Evolutionary conservation across 495 filamentous ascomycete genomes (phyloP).

Genomic region (Hyphodiscus hymeniophilus): DNA sequence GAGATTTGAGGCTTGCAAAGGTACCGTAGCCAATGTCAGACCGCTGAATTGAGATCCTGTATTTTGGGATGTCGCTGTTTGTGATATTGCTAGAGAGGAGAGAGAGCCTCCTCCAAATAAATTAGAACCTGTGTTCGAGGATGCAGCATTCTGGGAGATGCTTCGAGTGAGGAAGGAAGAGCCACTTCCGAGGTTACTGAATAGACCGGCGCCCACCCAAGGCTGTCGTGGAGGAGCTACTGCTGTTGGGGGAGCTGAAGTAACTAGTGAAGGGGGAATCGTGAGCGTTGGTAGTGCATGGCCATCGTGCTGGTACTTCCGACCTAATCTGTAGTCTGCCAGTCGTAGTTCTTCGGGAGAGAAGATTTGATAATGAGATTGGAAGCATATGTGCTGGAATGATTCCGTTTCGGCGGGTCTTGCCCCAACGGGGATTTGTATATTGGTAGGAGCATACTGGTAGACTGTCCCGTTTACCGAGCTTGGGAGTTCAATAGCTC

Average conservation of each 20-base stretch:
- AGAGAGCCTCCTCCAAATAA: too few relatives aligned
- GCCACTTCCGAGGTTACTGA: neutral
- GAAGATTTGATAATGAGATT: neutral
- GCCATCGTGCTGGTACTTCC: neutral
- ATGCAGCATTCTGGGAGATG: too few relatives aligned
- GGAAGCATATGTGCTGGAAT: conserved; percentile 3
- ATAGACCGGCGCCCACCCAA: neutral
- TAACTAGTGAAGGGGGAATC: neutral
- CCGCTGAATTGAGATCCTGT: too few relatives aligned
- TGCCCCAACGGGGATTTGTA: neutral
- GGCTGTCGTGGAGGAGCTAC: neutral
- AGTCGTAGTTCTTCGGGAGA: conserved; percentile 12
- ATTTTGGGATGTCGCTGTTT: too few relatives aligned
- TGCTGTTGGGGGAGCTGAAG: neutral
- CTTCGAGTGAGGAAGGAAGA: neutral
- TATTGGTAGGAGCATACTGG: neutral
- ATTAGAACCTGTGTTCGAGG: too few relatives aligned
- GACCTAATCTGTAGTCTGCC: conserved; percentile 5
- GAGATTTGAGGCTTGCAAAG: too few relatives aligned
- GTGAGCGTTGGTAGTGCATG: too few relatives aligned
- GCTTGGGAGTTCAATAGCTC: neutral
- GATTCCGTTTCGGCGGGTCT: neutral
- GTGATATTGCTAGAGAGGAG: too few relatives aligned
- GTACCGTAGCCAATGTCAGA: too few relatives aligned
- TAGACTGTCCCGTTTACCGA: neutral